Conservation (phyloP, 192 early-diverging fungal genomes). For the Podila minutissima region DNA sequence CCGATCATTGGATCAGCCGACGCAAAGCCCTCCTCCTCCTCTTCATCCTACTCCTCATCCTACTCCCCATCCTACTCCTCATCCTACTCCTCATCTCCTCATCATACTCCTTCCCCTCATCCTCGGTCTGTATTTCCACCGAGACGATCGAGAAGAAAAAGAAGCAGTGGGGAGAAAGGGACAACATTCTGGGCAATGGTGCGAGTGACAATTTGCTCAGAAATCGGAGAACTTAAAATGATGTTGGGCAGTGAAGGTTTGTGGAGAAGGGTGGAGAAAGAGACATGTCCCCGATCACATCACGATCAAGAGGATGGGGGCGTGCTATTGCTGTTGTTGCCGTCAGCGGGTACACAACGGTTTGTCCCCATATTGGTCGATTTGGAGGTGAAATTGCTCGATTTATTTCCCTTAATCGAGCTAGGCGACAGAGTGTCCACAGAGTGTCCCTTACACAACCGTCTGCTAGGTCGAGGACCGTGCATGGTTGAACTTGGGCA, state of each 20-base stretch:
- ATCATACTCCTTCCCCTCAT: too few species aligned
- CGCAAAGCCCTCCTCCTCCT: neutral
- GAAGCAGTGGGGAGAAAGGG: neutral
- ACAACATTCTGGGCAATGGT: too few species aligned
- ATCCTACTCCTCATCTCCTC: too few species aligned
- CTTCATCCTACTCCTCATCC: too few species aligned
- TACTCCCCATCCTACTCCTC: too few species aligned
- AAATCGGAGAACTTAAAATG: neutral
- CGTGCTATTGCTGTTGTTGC: neutral
- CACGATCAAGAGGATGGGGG: neutral
- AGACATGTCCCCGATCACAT: neutral
- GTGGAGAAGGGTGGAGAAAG: neutral
- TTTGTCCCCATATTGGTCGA: neutral
- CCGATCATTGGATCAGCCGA: too few species aligned
- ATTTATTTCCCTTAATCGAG: neutral
- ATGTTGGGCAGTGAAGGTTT: neutral
- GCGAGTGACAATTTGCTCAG: too few species aligned
- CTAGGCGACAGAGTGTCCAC: neutral
- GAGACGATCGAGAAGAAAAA: neutral
- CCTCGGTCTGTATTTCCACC: too few species aligned
- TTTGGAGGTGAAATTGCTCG: too few species aligned
- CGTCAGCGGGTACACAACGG: neutral
- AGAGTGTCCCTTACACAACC: too few species aligned
- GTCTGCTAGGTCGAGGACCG: conserved; percentile 26
- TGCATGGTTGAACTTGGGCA: conserved; percentile 69